These are phyloP conservation scores for Eutrema heterophyllum DNA, from an alignment of 345 rosid species.

Conservation along the genomic window DNA sequence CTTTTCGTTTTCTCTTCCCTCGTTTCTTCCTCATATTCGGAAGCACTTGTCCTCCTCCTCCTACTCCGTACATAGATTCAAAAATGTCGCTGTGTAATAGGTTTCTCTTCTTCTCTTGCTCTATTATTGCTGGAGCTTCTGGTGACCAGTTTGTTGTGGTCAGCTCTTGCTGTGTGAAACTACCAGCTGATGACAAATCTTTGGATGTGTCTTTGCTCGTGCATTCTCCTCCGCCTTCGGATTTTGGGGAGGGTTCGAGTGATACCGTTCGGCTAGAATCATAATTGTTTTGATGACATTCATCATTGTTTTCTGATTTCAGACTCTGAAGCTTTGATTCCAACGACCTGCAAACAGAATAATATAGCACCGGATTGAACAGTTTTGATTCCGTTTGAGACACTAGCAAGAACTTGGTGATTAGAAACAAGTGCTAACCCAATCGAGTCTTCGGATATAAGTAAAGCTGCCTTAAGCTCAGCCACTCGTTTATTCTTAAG, in stretches of 20 bases:
- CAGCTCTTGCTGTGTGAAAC: slow-evolving; percentile 63
- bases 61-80: slow-evolving; percentile 28
- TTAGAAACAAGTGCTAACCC: slow-evolving; percentile 46
- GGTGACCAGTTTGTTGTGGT: slow-evolving; percentile 50
- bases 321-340: slow-evolving; percentile 70
- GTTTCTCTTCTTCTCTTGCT: slow-evolving; percentile 26
- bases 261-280: slow-evolving; percentile 70
- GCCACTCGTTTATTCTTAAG: slow-evolving; percentile 67
- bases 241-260: slow-evolving; percentile 44
- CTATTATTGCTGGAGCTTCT: slow-evolving; percentile 25
- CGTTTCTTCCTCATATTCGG: slow-evolving; percentile 53
- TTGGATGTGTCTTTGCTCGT: slow-evolving; percentile 56
- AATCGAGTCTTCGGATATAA: slow-evolving; percentile 66
- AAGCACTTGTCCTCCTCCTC: slow-evolving; percentile 38
- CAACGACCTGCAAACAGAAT: slow-evolving; percentile 46
- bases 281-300: slow-evolving; percentile 30
- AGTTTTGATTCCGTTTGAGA: neutral
- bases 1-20: slow-evolving; percentile 83
- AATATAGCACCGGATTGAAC: neutral
- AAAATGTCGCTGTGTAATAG: slow-evolving; percentile 30
- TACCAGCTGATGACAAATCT: slow-evolving; percentile 71
- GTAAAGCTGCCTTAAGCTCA: slow-evolving; percentile 68
- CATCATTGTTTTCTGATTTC: slow-evolving; percentile 50
- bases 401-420: neutral
- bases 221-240: slow-evolving; percentile 46